Conservation (phyloP, 805 yeast genomes). For the Monosporozyma siamensis region DNA sequence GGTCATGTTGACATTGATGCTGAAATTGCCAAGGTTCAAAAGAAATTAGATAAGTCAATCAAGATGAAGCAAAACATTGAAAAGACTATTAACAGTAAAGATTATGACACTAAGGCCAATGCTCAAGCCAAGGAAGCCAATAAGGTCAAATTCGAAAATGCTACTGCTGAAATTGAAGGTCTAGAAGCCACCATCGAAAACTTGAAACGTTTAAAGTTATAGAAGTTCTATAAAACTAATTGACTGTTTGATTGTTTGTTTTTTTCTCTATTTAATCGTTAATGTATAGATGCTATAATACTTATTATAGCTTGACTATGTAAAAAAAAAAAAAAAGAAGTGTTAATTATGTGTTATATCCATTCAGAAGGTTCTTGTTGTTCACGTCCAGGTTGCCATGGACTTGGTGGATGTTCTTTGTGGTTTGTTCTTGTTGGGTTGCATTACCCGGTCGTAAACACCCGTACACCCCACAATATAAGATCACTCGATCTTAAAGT, state of each 20-base stretch:
- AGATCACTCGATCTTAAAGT: too few relatives aligned
- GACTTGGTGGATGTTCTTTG: too few relatives aligned
- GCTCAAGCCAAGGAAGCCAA: conserved; percentile 74
- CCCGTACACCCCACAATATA: too few relatives aligned
- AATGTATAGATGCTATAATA: not conserved
- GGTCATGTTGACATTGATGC: conserved; percentile 90
- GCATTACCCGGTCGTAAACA: too few relatives aligned
- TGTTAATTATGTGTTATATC: too few relatives aligned
- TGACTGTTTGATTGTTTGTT: not conserved
- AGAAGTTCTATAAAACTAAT: conserved; percentile 1
- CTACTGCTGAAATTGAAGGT: conserved; percentile 82
- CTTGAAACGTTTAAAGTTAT: conserved; percentile 68
- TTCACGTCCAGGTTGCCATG: too few relatives aligned
- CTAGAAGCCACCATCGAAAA: conserved; percentile 76
- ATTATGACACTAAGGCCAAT: conserved; percentile 80
- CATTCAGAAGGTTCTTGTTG: too few relatives aligned
- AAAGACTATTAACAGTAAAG: conserved; percentile 60
- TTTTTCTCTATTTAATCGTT: not conserved
- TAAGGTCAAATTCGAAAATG: conserved; percentile 53
- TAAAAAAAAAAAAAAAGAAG: not conserved
- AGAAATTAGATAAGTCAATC: conserved; percentile 60
- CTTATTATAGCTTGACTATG: not conserved
- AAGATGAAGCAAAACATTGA: conserved; percentile 53
- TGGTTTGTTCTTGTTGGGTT: too few relatives aligned
- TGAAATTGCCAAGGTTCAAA: conserved; percentile 74